Conservation (phyloP, 2,329 filamentous ascomycete genomes). For the Coniochaeta sp. region DNA sequence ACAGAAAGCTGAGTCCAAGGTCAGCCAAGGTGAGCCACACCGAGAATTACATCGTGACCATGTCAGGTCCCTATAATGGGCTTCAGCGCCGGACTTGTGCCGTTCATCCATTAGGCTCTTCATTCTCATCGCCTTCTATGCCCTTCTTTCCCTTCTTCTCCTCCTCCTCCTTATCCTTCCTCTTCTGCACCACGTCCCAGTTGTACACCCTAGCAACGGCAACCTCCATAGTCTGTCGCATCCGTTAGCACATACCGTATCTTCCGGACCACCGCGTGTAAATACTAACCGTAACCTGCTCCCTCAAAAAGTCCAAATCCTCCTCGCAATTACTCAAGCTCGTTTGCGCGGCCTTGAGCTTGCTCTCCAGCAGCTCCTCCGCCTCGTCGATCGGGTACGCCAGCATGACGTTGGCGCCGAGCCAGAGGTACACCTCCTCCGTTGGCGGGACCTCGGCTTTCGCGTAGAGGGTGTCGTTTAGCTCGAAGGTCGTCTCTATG, state of each 20-base stretch:
- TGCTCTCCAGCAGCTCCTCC: conserved; percentile 67
- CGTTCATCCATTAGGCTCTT: conserved; percentile 21
- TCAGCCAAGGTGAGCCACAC: neutral
- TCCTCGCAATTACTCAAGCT: conserved; percentile 88
- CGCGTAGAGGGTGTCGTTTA: conserved; percentile 92
- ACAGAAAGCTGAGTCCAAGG: neutral
- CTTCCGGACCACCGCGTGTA: neutral
- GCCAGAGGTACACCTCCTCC: conserved; percentile 92
- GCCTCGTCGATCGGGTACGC: conserved; percentile 89
- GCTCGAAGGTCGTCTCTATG: conserved; percentile 88
- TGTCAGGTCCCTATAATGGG: too few relatives aligned
- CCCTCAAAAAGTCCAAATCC: conserved; percentile 88
- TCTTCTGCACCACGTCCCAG: conserved; percentile 94
- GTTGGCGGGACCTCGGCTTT: conserved; percentile 77
- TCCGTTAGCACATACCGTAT: conserved; percentile 10
- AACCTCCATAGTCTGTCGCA: conserved; percentile 81
- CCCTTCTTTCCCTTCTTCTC: conserved; percentile 34
- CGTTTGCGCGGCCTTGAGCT: conserved; percentile 70
- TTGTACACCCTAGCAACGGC: conserved; percentile 97
- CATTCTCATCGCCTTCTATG: conserved; percentile 30
- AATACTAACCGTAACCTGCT: conserved; percentile 80
- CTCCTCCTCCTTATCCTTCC: conserved; percentile 76
- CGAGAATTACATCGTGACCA: neutral
- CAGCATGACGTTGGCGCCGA: conserved; percentile 98
- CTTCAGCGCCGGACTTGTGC: neutral